Evolutionary conservation across 2,329 filamentous ascomycete genomes (phyloP).

Genomic region (Ceratocystis lukuohia): DNA sequence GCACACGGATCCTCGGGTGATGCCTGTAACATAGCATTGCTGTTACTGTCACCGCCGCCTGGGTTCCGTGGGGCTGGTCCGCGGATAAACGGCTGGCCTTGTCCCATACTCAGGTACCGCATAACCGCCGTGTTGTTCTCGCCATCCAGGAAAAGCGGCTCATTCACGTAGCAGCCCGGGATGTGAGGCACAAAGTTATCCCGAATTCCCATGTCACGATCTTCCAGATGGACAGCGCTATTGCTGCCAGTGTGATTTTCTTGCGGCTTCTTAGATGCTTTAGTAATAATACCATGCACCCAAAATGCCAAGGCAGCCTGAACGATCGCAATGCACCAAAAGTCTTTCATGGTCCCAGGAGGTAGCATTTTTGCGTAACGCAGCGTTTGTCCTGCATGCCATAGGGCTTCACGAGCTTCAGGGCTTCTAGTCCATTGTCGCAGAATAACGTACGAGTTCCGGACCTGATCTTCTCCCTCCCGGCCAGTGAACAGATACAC

Average conservation of each 20-base stretch:
- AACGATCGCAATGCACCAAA: constrained; percentile 55
- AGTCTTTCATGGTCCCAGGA: constrained; percentile 44
- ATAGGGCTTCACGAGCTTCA: constrained; percentile 47
- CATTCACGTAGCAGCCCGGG: constrained; percentile 26
- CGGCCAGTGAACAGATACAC: constrained; percentile 55
- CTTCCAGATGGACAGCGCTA: neutral
- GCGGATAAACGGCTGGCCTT: constrained; percentile 40
- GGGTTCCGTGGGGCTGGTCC: constrained; percentile 21
- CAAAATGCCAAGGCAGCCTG: constrained; percentile 56
- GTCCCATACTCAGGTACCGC: constrained; percentile 43
- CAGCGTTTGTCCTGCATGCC: constrained; percentile 55
- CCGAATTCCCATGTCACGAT: constrained; percentile 7
- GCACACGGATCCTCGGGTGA: constrained; percentile 42
- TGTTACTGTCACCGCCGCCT: neutral
- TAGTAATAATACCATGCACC: constrained; percentile 50
- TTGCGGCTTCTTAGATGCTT: constrained; percentile 17
- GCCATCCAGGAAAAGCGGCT: constrained; percentile 42
- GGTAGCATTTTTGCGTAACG: constrained; percentile 45
- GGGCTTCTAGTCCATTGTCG: constrained; percentile 44
- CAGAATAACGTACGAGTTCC: constrained; percentile 43
- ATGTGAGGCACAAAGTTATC: constrained; percentile 20
- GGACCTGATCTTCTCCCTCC: constrained; percentile 52
- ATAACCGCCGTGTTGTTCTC: constrained; percentile 39
- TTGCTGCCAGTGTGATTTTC: constrained; percentile 20
- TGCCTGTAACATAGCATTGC: constrained; percentile 25